Percentiles rank a stretch among this genome's conserved stretches.
phyloP scores from a whole-genome alignment of 176 grass and related monocot species.

The Miscanthus lutarioriparius region DNA sequence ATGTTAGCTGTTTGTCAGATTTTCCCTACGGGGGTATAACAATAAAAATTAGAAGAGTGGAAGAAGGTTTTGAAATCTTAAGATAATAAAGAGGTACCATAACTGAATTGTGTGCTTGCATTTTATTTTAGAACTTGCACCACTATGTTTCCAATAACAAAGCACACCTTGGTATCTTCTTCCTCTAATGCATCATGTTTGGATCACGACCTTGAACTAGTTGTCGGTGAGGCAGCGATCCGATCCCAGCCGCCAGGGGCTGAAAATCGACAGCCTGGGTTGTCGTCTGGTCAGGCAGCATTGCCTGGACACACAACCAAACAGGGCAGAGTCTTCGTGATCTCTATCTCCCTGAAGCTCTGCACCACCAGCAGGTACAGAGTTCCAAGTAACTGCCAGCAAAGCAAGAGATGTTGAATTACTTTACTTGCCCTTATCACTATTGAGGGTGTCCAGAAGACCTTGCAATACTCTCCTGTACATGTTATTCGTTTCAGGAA shows the following conservation, averaged over 20 bases:
- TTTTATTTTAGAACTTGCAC: not conserved
- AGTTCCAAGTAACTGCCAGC: constrained; percentile 12
- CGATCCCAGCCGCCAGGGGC: too few relatives aligned
- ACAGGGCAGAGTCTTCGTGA: not conserved
- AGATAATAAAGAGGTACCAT: not conserved
- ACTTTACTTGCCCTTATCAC: constrained; percentile 31
- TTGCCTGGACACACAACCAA: not conserved
- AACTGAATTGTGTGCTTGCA: constrained; percentile 23
- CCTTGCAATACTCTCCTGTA: constrained; percentile 74
- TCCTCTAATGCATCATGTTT: constrained; percentile 8
- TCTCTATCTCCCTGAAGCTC: constrained; percentile 10
- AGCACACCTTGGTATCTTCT: constrained; percentile 34
- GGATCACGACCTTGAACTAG: too few relatives aligned
- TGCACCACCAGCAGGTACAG: constrained; percentile 5
- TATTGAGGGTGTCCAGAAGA: constrained; percentile 40
- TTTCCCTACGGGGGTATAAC: constrained; percentile 30
- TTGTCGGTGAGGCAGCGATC: too few relatives aligned
- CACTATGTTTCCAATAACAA: constrained; percentile 9
- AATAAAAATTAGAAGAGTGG: not conserved
- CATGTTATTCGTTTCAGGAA: constrained; percentile 74
- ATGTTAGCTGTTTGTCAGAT: constrained; percentile 20
- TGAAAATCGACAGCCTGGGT: too few relatives aligned
- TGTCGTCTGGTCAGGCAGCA: too few relatives aligned
- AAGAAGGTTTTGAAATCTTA: constrained; percentile 1
- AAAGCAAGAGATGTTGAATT: constrained; percentile 35